Conservation (phyloP, 2,329 filamentous ascomycete species). For the Camptophora hylomeconis region DNA sequence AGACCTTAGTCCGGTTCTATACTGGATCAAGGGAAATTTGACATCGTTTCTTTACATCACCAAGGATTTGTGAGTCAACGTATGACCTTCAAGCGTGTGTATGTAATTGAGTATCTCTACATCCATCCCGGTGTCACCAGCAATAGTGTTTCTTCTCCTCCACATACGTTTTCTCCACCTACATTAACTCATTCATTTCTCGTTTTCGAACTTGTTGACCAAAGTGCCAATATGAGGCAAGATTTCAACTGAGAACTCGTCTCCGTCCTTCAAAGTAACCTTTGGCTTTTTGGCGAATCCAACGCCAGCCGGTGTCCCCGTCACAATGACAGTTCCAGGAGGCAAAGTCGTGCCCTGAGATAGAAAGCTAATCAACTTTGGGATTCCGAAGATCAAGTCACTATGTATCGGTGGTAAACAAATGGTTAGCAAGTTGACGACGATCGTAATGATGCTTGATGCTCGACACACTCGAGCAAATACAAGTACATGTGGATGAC, state of each 20-base stretch:
- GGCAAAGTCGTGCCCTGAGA: slow-evolving; percentile 28
- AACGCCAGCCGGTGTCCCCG: slow-evolving; percentile 31
- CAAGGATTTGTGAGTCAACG: no score
- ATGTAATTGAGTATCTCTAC: no score
- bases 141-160: no score
- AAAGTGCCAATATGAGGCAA: slow-evolving; percentile 39
- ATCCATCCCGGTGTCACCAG: no score
- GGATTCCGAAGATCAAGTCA: slow-evolving; percentile 28
- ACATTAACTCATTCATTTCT: no score
- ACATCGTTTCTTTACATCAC: no score
- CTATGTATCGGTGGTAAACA: slow-evolving; percentile 9
- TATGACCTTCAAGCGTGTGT: no score
- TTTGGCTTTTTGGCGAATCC: slow-evolving; percentile 29
- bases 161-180: no score
- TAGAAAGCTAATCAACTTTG: slow-evolving; percentile 24
- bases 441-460: not conserved
- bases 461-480: no score
- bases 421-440: not conserved
- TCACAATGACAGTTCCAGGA: slow-evolving; percentile 27
- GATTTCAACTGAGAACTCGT: slow-evolving; percentile 34
- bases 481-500: no score
- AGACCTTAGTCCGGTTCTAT: no score
- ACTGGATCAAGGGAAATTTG: no score
- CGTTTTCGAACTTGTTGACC: slow-evolving; percentile 24
- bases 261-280: slow-evolving; percentile 24